Conservation (phyloP, 257 asterid genomes). For the Solanum bukasovii region DNA sequence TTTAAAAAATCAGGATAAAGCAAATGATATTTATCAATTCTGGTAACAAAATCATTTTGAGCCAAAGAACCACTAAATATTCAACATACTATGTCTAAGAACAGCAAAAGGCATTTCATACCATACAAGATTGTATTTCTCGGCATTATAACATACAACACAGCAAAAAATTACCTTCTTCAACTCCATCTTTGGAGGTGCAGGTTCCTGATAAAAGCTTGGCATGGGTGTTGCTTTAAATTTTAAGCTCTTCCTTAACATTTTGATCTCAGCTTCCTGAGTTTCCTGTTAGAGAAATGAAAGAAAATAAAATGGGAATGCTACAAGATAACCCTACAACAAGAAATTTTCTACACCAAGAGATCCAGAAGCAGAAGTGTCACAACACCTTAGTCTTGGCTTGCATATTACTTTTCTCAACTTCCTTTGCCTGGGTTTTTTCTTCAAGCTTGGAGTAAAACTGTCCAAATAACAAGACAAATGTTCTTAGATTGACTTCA, state of each 20-base stretch:
- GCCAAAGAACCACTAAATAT: background rate
- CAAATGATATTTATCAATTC: background rate
- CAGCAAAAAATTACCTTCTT: slow-evolving; percentile 53
- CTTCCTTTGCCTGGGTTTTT: slow-evolving; percentile 88
- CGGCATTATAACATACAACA: background rate
- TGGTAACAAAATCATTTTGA: background rate
- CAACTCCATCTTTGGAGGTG: slow-evolving; percentile 79
- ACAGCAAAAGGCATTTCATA: background rate
- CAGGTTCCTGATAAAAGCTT: slow-evolving; percentile 93
- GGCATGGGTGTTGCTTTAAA: slow-evolving; percentile 99
- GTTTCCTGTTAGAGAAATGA: slow-evolving; percentile 46
- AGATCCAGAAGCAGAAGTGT: background rate
- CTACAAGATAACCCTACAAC: background rate
- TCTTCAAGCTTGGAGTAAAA: slow-evolving; percentile 89
- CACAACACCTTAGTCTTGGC: slow-evolving; percentile 61
- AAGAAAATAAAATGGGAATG: background rate
- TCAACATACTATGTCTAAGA: background rate
- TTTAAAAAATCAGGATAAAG: background rate
- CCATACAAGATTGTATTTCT: background rate
- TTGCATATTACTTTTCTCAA: slow-evolving; percentile 60
- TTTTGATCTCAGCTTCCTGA: slow-evolving; percentile 82
- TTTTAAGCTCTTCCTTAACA: slow-evolving; percentile 69
- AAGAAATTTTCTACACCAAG: background rate
- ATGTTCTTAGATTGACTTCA: background rate
- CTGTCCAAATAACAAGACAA: slow-evolving; percentile 26